Base-by-base conservation (phyloP, 2,329 filamentous ascomycete genomes). In the Talaromyces pinophilus region DNA sequence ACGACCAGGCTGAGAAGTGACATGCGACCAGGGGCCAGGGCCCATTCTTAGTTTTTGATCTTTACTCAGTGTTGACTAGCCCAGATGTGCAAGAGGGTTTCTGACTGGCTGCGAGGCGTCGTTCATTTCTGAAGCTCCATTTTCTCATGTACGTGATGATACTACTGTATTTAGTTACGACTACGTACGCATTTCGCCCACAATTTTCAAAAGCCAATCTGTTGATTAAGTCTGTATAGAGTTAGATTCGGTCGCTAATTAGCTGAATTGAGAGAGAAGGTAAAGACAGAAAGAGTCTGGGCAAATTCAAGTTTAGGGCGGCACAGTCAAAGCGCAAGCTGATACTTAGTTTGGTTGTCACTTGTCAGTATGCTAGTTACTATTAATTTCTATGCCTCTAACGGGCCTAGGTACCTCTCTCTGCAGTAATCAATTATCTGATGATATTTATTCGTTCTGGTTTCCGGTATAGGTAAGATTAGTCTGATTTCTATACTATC, bases 1-100 rank as follows among this genome's bases (percentile, higher is more conserved):
- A 38, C 28, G 46, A 52, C 64, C 59, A 66, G 64, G 64, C 60
- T 61, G 54, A 65, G 44, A 57, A 54, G 63, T 63, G 63, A 63
- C 63, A 67, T 67, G 60, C 65, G 61, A 67, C 57, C 64, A 66
- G 59, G 64, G 64, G 63, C 63, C 63, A 66, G 64, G 64, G 64
- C 55, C 63, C 63, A 65, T 54, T 38, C 52, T 55, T 55, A 55
- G 52, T 35, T 19, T 19, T 54, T 35, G 28, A 33, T 55, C 17
- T 55, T 35, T 35, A 55, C 52, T 55, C n/a, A 22, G 30, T 22
- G 30, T 57, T 25, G 19, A 7, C 54, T 57, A 38, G 11, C 8
- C 25, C 33, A 38, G 30, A 38, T 22, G 60, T 25, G 15, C 44
- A 19, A 38, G 44, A 35, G 11, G 28, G 17, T 38, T 8, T 35